phyloP scores from a whole-genome alignment of 108 stramenopile species.

The Fistulifera solaris region DNA sequence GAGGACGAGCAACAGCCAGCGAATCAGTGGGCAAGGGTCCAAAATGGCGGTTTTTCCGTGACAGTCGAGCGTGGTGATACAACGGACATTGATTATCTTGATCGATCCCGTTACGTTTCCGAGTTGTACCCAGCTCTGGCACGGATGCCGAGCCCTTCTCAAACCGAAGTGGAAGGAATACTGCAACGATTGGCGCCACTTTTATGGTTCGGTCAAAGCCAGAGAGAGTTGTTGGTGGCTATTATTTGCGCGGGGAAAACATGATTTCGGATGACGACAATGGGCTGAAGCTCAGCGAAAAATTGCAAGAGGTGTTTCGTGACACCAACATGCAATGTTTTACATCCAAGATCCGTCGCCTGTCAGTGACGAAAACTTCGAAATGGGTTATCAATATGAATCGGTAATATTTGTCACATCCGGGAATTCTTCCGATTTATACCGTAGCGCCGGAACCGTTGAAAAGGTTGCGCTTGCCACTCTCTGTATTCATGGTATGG shows the following conservation, averaged over 20 bases:
- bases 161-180: constrained; percentile 35
- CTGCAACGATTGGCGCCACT: constrained; percentile 1
- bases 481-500: constrained; percentile 27
- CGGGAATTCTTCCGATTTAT: constrained; percentile 32
- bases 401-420: constrained; percentile 44
- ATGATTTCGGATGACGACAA: constrained; percentile 11
- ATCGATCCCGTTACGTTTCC: constrained; percentile 40
- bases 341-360: constrained; percentile 63
- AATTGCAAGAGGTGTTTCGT: constrained; percentile 23
- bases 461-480: constrained; percentile 37
- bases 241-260: constrained; percentile 49
- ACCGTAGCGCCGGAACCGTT: constrained; percentile 13
- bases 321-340: constrained; percentile 38
- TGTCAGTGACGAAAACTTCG: constrained; percentile 45
- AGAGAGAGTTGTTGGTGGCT: constrained; percentile 57
- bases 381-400: constrained; percentile 31
- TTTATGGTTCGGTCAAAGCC: constrained; percentile 61
- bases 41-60: background rate
- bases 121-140: constrained; percentile 45
- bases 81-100: constrained; percentile 48
- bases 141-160: constrained; percentile 33
- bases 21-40: background rate
- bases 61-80: constrained; percentile 16
- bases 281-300: constrained; percentile 23
- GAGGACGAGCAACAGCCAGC: background rate